Conservation (phyloP, 306 rosid species). For the Hippophae tibetana region DNA sequence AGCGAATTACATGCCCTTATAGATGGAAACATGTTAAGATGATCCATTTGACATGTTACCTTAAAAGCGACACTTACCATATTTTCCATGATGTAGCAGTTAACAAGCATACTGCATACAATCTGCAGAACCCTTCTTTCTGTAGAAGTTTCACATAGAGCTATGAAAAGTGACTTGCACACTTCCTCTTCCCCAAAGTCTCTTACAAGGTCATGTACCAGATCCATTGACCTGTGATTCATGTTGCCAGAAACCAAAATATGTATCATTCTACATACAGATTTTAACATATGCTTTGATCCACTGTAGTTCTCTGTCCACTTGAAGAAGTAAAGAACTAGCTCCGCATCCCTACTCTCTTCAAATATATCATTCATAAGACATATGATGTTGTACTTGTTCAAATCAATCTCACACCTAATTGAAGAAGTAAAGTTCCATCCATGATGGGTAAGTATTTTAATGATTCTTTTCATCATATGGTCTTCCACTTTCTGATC, state of each 20-base stretch:
- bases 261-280: constrained; percentile 28
- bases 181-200: constrained; percentile 10
- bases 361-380: constrained; percentile 24
- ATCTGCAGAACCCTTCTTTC: constrained; percentile 22
- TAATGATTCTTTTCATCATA: constrained; percentile 13
- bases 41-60: constrained; percentile 20
- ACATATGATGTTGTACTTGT: constrained; percentile 8
- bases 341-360: constrained; percentile 25
- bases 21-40: constrained; percentile 24
- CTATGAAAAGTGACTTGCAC: constrained; percentile 6
- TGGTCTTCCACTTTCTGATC: constrained; percentile 4
- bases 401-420: constrained; percentile 7
- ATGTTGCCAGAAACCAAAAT: constrained; percentile 31
- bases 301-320: constrained; percentile 24
- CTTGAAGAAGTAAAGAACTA: constrained; percentile 23
- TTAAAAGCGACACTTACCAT: constrained; percentile 18
- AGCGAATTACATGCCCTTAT: constrained; percentile 14
- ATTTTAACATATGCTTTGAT: constrained; percentile 13
- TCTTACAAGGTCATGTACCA: constrained; percentile 18
- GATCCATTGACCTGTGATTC: constrained; percentile 31
- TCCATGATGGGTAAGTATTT: constrained; percentile 20
- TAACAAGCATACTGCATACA: constrained; percentile 24
- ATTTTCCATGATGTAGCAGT: constrained; percentile 22
- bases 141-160: constrained; percentile 12
- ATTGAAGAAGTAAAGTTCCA: constrained; percentile 19